These are phyloP conservation scores for Boletus reticulatus DNA, from an alignment of 768 basidiomycete species.

Conservation along the genomic window DNA sequence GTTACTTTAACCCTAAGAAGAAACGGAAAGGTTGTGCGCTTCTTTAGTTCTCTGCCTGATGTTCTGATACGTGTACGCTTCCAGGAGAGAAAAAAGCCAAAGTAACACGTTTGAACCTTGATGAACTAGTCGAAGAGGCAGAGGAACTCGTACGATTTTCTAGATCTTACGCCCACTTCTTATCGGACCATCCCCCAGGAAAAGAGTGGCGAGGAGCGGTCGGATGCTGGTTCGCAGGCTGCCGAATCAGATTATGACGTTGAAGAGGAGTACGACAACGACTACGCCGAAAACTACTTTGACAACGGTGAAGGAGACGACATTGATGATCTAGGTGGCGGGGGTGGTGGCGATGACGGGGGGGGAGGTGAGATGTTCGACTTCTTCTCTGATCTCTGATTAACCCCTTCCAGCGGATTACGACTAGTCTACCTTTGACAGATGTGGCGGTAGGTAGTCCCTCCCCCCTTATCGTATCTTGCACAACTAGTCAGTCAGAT, in stretches of 20 bases:
- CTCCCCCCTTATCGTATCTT: not conserved
- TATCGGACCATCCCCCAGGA: conserved; percentile 39
- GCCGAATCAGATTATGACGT: conserved; percentile 78
- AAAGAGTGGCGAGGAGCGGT: conserved; percentile 68
- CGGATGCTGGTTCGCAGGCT: conserved; percentile 64
- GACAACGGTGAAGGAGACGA: conserved; percentile 87
- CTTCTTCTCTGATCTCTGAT: not conserved
- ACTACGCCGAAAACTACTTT: conserved; percentile 89
- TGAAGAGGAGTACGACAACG: conserved; percentile 89
- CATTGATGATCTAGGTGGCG: conserved; percentile 72
- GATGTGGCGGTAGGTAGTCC: conserved; percentile 2
- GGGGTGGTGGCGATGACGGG: conserved; percentile 61
- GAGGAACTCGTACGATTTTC: conserved; percentile 49
- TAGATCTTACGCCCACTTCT: not conserved
- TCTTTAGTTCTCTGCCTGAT: not conserved
- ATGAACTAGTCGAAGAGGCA: conserved; percentile 63
- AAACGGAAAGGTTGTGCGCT: conserved; percentile 48
- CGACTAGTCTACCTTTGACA: conserved; percentile 19
- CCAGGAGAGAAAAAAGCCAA: conserved; percentile 31
- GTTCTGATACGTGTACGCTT: not conserved
- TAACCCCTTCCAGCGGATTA: conserved; percentile 16
- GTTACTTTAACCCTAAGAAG: conserved; percentile 74
- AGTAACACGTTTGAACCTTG: conserved; percentile 55
- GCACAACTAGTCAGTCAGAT: not conserved
- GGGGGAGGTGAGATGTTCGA: conserved; percentile 45